Evolutionary conservation across 2,329 filamentous ascomycete species (phyloP), one percentile per base, ranked within the genome.

Genomic region (Cordyceps cicadae): DNA sequence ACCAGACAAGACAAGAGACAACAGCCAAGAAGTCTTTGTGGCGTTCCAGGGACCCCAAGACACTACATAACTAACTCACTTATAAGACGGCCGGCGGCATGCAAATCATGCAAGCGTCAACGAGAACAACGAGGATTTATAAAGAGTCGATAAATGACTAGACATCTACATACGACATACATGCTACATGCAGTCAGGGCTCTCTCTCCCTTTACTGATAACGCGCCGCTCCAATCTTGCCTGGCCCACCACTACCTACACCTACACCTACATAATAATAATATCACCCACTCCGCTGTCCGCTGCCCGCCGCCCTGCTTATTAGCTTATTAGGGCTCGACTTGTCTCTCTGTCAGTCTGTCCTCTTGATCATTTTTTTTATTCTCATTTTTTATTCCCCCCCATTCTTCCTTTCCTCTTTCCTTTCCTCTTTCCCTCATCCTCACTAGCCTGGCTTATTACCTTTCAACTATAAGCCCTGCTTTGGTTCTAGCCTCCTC

Each of bases 401-500:
- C 7, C 14, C 34, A 9, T 45, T 32, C 11, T 21, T 39, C 5
- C 34, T 41, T 58, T 43, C 39, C 32, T 17, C 37, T 21, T 21
- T 19, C 29, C 37, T 6, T 29, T 29, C 29, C 29, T 29, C 29
- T n/a, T 39, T 29, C 9, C 15, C 15, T 49, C 29, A n/a, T 37
- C 32, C 26, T n/a, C 46, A 21, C 32, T 29, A 58, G 46, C 29
- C 32, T 39, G 43, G 45, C 41, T 49, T 56, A 43, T 45, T 59
- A 34, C 21, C 46, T 9, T 41, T 26, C 19, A 45, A 57, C 54
- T 57, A 34, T 26, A 26, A 49, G 29, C 29, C 49, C 48, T 52
- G 56, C 56, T 58, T 58, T 41, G 19, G 55, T 43, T 51, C 55
- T 58, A 58, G 55, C 55, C 24, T 58, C 55, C 41, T 29, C 7